Evolutionary conservation across 306 rosid species (phyloP).

Genomic region (Lupinus albus): DNA sequence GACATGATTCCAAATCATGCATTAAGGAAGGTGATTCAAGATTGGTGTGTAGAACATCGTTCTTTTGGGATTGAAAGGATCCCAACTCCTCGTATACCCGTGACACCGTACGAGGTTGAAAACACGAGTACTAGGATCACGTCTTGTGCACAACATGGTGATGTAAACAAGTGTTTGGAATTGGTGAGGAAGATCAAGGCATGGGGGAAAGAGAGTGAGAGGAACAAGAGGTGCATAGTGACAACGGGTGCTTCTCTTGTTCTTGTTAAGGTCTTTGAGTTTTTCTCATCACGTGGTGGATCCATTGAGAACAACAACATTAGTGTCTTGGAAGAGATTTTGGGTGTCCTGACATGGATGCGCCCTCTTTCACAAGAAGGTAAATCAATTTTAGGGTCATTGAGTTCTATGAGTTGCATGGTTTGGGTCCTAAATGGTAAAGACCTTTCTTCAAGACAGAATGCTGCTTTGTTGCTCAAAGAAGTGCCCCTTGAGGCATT

Average conservation of each 20-base stretch:
- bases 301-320: slow-evolving; percentile 37
- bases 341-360: slow-evolving; percentile 60
- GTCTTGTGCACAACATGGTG: slow-evolving; percentile 42
- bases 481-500: slow-evolving; percentile 47
- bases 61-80: slow-evolving; percentile 74
- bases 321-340: slow-evolving; percentile 55
- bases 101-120: slow-evolving; percentile 49
- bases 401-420: slow-evolving; percentile 48
- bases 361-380: slow-evolving; percentile 54
- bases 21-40: slow-evolving; percentile 73
- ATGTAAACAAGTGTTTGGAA: slow-evolving; percentile 47
- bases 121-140: slow-evolving; percentile 48
- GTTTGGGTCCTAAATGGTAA: slow-evolving; percentile 53
- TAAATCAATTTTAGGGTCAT: slow-evolving; percentile 49
- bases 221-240: slow-evolving; percentile 63
- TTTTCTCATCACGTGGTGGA: slow-evolving; percentile 43
- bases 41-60: slow-evolving; percentile 78
- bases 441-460: slow-evolving; percentile 61
- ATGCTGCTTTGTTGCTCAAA: slow-evolving; percentile 61
- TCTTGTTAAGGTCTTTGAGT: slow-evolving; percentile 51
- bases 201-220: slow-evolving; percentile 86
- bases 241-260: slow-evolving; percentile 48
- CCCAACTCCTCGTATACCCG: slow-evolving; percentile 83
- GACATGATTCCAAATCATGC: slow-evolving; percentile 79
- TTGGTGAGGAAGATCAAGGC: slow-evolving; percentile 58